phyloP scores from a whole-genome alignment of 768 basidiomycete genomes.

The Mycena metata region DNA sequence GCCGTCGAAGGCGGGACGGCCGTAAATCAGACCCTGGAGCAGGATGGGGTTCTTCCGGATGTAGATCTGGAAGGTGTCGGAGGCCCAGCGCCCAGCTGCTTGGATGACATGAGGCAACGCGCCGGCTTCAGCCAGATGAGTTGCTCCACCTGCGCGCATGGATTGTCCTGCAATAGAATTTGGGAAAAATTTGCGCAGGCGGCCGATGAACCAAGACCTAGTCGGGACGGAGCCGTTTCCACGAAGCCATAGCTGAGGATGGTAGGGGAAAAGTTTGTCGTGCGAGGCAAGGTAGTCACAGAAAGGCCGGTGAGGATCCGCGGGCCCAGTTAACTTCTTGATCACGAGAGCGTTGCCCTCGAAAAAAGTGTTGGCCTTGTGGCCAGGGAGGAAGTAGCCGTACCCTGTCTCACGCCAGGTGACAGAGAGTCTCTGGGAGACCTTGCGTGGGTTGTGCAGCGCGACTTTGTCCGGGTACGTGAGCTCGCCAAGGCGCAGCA shows the following conservation, averaged over 20 bases:
- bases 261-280: too few species aligned
- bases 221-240: constrained; percentile 48
- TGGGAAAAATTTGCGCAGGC: constrained; percentile 45
- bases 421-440: constrained; percentile 36
- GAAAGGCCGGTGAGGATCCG: constrained; percentile 37
- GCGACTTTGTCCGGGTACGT: constrained; percentile 41
- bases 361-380: too few species aligned
- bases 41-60: too few species aligned
- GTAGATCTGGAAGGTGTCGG: too few species aligned
- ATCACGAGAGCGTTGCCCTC: constrained; percentile 42
- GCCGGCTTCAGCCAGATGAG: too few species aligned
- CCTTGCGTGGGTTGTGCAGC: too few species aligned
- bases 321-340: neutral
- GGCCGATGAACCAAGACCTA: constrained; percentile 49
- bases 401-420: neutral
- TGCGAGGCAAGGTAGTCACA: neutral
- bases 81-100: too few species aligned
- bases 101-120: too few species aligned
- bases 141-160: constrained; percentile 58
- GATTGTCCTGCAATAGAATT: constrained; percentile 51
- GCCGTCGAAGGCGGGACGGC: constrained; percentile 3
- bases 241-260: constrained; percentile 51
- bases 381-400: constrained; percentile 48
- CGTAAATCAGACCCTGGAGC: too few species aligned
- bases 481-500: constrained; percentile 51